phyloP scores from a whole-genome alignment of 2,329 filamentous ascomycete species.

The Paraphaeosphaeria minitans region DNA sequence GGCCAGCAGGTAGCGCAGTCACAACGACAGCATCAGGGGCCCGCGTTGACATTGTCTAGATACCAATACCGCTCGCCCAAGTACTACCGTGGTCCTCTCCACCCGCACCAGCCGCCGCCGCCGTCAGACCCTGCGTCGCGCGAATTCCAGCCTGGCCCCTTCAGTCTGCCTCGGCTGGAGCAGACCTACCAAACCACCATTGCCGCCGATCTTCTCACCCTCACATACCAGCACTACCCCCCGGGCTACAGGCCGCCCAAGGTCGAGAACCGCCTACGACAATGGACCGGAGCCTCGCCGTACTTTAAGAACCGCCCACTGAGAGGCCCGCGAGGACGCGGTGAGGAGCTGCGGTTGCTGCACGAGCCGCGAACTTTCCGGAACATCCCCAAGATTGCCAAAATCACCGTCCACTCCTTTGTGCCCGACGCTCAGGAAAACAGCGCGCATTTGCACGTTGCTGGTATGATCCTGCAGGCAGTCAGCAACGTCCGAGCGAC shows the following conservation, averaged over 20 bases:
- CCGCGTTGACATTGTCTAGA: slow-evolving; percentile 54
- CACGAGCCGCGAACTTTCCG: slow-evolving; percentile 73
- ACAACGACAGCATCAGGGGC: not conserved
- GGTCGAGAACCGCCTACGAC: slow-evolving; percentile 70
- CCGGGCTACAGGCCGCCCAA: slow-evolving; percentile 71
- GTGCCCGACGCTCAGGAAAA: slow-evolving; percentile 71
- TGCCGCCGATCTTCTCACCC: slow-evolving; percentile 83
- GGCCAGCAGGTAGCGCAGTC: slow-evolving; percentile 56
- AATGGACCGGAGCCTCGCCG: slow-evolving; percentile 88
- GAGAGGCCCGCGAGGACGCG: slow-evolving; percentile 80
- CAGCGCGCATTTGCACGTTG: slow-evolving; percentile 77
- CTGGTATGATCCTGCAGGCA: slow-evolving; percentile 81
- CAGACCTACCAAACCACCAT: slow-evolving; percentile 90
- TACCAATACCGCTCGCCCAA: slow-evolving; percentile 95
- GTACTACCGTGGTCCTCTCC: slow-evolving; percentile 90
- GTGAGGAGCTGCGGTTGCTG: slow-evolving; percentile 70
- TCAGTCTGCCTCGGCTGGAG: slow-evolving; percentile 82
- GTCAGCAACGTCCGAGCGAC: slow-evolving; percentile 78
- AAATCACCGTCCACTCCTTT: slow-evolving; percentile 79
- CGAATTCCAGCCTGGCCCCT: slow-evolving; percentile 87
- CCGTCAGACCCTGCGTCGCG: slow-evolving; percentile 86
- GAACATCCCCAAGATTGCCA: slow-evolving; percentile 82
- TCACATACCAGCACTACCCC: slow-evolving; percentile 84
- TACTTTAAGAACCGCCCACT: slow-evolving; percentile 92
- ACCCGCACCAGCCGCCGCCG: slow-evolving; percentile 88